Conservation (phyloP, 2,329 filamentous ascomycete genomes). For the Colletotrichum tanaceti region DNA sequence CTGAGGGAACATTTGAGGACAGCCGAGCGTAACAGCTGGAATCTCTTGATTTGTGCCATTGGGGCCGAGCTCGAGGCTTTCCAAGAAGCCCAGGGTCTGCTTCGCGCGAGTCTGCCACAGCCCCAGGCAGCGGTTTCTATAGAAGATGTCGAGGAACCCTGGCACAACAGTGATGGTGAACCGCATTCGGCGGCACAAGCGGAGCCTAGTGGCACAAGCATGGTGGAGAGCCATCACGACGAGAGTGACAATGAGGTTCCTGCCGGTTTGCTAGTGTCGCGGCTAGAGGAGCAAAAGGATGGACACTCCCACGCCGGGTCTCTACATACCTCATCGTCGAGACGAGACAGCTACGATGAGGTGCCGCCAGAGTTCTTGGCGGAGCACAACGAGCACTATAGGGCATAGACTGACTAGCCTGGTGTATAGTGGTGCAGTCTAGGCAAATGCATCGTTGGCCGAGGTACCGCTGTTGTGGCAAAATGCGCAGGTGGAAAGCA, state of each 20-base stretch:
- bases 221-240: constrained; percentile 38
- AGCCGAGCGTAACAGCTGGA: constrained; percentile 75
- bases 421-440: not conserved
- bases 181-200: constrained; percentile 1
- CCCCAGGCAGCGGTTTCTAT: constrained; percentile 40
- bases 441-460: not conserved
- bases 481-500: not conserved
- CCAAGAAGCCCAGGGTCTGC: constrained; percentile 67
- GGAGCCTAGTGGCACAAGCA: not conserved
- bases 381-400: constrained; percentile 51
- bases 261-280: constrained; percentile 53
- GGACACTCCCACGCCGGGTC: constrained; percentile 38
- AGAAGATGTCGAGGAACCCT: constrained; percentile 40
- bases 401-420: constrained; percentile 20
- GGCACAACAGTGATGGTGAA: constrained; percentile 34
- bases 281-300: constrained; percentile 47
- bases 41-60: constrained; percentile 78
- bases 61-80: constrained; percentile 79
- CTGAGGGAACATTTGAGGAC: constrained; percentile 65
- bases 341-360: constrained; percentile 59
- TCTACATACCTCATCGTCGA: constrained; percentile 23
- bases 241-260: constrained; percentile 58
- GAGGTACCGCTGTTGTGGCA: not conserved
- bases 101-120: constrained; percentile 53
- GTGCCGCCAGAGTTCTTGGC: constrained; percentile 65